phyloP scores from a whole-genome alignment of 2,329 filamentous ascomycete species.

The Fusarium oxysporum region DNA sequence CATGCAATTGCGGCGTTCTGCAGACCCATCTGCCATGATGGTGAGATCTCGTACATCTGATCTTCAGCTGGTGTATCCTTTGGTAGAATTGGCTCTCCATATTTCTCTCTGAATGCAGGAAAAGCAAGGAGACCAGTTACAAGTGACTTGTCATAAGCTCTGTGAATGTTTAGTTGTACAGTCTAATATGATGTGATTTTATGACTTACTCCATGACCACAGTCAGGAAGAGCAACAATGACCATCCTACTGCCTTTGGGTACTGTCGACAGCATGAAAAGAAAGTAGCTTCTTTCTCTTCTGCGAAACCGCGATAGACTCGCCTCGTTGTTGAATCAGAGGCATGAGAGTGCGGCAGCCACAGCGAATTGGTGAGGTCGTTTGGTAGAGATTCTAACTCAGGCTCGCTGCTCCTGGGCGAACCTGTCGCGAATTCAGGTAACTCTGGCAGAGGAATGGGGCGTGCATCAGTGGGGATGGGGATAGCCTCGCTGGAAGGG shows the following conservation, averaged over 20 bases:
- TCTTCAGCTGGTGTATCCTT: constrained; percentile 28
- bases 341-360: constrained; percentile 28
- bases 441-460: constrained; percentile 32
- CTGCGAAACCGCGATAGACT: constrained; percentile 32
- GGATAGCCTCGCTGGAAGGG: constrained; percentile 24
- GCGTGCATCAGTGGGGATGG: constrained; percentile 27
- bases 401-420: constrained; percentile 9
- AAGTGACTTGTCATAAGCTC: constrained; percentile 40
- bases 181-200: not conserved
- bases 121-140: constrained; percentile 40
- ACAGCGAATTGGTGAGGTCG: constrained; percentile 20
- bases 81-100: constrained; percentile 2
- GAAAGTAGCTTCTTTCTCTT: constrained; percentile 36
- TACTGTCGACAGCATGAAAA: constrained; percentile 36
- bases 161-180: constrained; percentile 4
- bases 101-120: constrained; percentile 42
- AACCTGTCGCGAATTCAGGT: constrained; percentile 22
- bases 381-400: constrained; percentile 22
- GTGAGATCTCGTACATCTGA: constrained; percentile 52
- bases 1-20: constrained; percentile 38
- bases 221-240: constrained; percentile 40
- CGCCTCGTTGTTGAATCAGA: constrained; percentile 31
- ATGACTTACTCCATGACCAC: constrained; percentile 41
- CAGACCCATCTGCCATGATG: constrained; percentile 40
- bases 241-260: constrained; percentile 43